Conservation (phyloP, 805 yeast genomes). For the Groenewaldozyma tartarivorans region DNA sequence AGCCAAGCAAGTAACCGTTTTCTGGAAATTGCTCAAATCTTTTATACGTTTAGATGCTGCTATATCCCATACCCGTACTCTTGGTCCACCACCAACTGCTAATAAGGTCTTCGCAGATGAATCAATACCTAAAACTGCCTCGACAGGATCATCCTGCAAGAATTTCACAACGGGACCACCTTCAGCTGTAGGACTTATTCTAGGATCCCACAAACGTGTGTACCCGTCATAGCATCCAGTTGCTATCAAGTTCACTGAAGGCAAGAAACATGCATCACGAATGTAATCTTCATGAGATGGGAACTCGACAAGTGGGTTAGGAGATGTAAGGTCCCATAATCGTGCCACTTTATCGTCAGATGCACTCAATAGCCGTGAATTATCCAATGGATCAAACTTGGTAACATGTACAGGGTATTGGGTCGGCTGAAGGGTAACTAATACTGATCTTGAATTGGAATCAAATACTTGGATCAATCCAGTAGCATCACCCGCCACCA, state of each 20-base stretch:
- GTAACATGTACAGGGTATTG: conserved; percentile 89
- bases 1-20: conserved; percentile 81
- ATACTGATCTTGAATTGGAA: conserved; percentile 65
- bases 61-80: conserved; percentile 86
- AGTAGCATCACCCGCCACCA: conserved; percentile 92
- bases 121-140: conserved; percentile 65
- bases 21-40: conserved; percentile 79
- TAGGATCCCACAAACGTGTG: conserved; percentile 75
- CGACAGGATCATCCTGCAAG: conserved; percentile 75
- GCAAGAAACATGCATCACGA: conserved; percentile 70
- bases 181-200: conserved; percentile 37
- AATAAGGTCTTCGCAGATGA: conserved; percentile 62
- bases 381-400: conserved; percentile 72
- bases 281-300: conserved; percentile 80
- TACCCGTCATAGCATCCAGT: conserved; percentile 93
- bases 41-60: conserved; percentile 62
- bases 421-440: conserved; percentile 75
- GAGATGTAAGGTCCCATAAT: conserved; percentile 80
- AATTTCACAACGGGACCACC: conserved; percentile 50
- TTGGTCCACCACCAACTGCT: conserved; percentile 74
- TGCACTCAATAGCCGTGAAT: conserved; percentile 72
- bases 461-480: conserved; percentile 90
- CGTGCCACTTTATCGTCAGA: conserved; percentile 85
- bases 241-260: conserved; percentile 61
- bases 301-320: conserved; percentile 62